Percentiles rank a stretch among this genome's conserved stretches.
These are phyloP conservation scores for Hygrophorus russula DNA, from an alignment of 768 basidiomycete species.

Conservation along the genomic window DNA sequence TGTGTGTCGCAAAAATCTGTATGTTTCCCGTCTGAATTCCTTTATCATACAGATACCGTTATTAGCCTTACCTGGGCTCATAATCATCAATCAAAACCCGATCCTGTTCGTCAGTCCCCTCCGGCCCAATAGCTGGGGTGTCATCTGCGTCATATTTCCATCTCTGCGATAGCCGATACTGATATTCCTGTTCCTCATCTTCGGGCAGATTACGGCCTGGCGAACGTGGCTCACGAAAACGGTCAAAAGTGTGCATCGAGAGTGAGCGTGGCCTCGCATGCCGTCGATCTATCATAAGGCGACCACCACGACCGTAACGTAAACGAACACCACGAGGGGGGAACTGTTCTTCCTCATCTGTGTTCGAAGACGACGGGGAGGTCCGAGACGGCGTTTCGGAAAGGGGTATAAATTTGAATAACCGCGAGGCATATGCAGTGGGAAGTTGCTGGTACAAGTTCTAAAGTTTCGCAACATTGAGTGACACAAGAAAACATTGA, in stretches of 20 bases:
- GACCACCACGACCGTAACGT: constrained; percentile 77
- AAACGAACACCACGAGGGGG: constrained; percentile 47
- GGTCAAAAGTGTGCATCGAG: constrained; percentile 5
- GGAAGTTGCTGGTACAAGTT: constrained; percentile 61
- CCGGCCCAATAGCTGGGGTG: constrained; percentile 37
- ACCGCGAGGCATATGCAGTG: constrained; percentile 44
- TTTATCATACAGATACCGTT: background rate
- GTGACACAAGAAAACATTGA: background rate
- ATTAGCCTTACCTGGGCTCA: constrained; percentile 32
- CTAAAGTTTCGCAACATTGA: constrained; percentile 13
- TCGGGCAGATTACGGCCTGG: constrained; percentile 4
- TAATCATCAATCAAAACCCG: constrained; percentile 65
- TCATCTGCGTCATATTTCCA: constrained; percentile 69
- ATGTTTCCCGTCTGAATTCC: constrained; percentile 4
- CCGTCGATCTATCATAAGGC: constrained; percentile 66
- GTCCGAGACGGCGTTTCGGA: constrained; percentile 22
- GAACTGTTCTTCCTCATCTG: constrained; percentile 16
- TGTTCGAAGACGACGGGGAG: constrained; percentile 16
- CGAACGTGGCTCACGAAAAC: constrained; percentile 1
- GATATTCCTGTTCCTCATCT: constrained; percentile 26
- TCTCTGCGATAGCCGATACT: constrained; percentile 36
- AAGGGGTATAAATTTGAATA: constrained; percentile 53
- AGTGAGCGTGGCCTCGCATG: constrained; percentile 17
- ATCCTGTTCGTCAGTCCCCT: constrained; percentile 58
- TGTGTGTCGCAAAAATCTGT: constrained; percentile 41